Base-by-base conservation (phyloP, 441 rosid species). In the Jatropha podagrica region DNA sequence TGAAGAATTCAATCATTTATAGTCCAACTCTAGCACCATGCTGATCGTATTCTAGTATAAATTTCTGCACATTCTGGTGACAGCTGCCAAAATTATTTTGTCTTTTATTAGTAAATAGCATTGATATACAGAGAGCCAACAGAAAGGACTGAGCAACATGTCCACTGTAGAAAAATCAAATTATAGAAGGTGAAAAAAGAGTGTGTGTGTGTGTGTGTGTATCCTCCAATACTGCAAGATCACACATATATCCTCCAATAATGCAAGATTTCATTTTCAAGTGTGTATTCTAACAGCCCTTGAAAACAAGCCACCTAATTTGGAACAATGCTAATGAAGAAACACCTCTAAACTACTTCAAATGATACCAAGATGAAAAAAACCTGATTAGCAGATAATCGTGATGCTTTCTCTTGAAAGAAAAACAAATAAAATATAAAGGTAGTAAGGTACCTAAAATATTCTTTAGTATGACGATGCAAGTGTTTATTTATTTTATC, bases 341-440 rank as follows among this genome's bases (percentile, higher is more conserved):
- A 27, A 42, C 41, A 60, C 38, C 49, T 40, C 46, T 54, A 15
- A 48, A 32, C 60, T 26, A 48, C 41, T n/a, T 61, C 42, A 61
- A 73, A n/a, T 60, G n/a, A 61, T 26, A 10, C 68, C 44, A 49
- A 37, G 46, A 38, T 73, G 46, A 69, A 54, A 69, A 51, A 32
- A 11, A 27, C 41, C 67, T 38, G 32, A 20, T 40, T 7, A 41
- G 37, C 12, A 46, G 23, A 59, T 59, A 37, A 7, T 46, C 75
- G 2, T 37, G 13, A 38, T 6, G 10, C 55, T n/a, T 46, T n/a
- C 55, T 60, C 4, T 44, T 51, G 5, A 20, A 59, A 44, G 26
- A 73, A 46, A 62, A 13, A 44, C 56, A 42, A 60, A 72, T 9
- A 73, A 73, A 62, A 59, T 27, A 5, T 32, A 7, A 41, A 72